Evolutionary conservation across 208 protist genomes (phyloP), one percentile per base, ranked within the genome.

Genomic region (Polymyxa betae): DNA sequence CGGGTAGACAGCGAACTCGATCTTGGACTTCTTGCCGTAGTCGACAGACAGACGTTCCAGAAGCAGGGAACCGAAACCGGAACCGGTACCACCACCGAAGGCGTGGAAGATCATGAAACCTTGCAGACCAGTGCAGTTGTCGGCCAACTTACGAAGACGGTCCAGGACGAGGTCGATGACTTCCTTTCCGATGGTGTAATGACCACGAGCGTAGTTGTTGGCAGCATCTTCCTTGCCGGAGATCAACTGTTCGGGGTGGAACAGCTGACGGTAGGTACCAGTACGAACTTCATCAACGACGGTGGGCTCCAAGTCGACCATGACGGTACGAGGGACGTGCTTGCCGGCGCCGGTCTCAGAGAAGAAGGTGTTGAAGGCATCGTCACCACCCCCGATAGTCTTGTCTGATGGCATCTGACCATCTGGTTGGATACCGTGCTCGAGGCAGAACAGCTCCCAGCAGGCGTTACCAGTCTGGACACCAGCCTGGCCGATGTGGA

Each of bases 31-130:
- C 95, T 99, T 98, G 93, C 97, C 96, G 93, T 99, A 99, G 90
- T 99, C 97, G 41, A 97, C 96, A 38, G 97, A 98, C 38, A 99
- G 95, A 91, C 97, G 95, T 95, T 99, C 97, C 46, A 99, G 94
- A 5, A 99, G 95, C 20, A 99, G 96, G 0, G 97, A 94, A 91
- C 96, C 97, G 78, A 99, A 96, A 93, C 98, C 98, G 78, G 98
- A 98, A 91, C 98, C 98, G 49, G 98, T 99, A 93, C 98, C 98
- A 93, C 98, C 98, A 93, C 98, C 98, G 92, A 99, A 96, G 90
- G 97, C 95, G 95, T 99, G 97, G 96, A 98, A 99, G 44, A 99
- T 94, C 43, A 98, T 91, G 96, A 99, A 99, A 92, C 98, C 98
- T 95, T 99, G 98, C 0, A 99, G 96, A 92, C 97, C 96, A 38